phyloP scores from a whole-genome alignment of 208 protist species.

The Crithidia bombi region DNA sequence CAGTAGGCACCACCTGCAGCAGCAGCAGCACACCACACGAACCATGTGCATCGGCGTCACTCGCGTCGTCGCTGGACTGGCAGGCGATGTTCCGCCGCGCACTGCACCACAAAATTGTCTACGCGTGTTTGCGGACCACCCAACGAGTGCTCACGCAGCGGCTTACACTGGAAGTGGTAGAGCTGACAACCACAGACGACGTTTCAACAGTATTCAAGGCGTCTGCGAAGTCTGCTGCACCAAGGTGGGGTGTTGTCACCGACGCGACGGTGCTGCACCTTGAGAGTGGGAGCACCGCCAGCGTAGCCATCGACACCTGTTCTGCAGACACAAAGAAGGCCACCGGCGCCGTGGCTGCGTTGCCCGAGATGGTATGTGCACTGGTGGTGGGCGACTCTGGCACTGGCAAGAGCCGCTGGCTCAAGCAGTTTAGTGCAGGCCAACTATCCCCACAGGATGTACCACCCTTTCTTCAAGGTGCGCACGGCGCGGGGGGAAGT shows the following conservation, averaged over 20 bases:
- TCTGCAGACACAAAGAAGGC: neutral
- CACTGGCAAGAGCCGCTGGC: conserved; percentile 49
- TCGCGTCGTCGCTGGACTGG: conserved; percentile 29
- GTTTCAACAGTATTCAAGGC: neutral
- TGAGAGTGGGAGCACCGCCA: neutral
- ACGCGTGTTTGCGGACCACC: conserved; percentile 36
- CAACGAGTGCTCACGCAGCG: conserved; percentile 36
- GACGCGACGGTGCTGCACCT: conserved; percentile 33
- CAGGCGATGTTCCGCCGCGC: conserved; percentile 40
- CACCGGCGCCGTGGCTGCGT: neutral
- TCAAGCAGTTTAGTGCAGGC: conserved; percentile 13
- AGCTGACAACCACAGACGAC: neutral
- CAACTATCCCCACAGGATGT: neutral
- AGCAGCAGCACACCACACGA: neutral
- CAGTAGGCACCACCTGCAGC: neutral
- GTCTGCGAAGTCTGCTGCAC: neutral
- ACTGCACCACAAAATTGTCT: conserved; percentile 42
- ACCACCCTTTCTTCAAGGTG: neutral
- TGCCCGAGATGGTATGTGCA: too few species aligned
- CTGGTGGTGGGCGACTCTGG: conserved; percentile 54
- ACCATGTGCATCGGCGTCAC: neutral
- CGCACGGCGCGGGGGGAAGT: neutral
- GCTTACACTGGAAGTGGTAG: conserved; percentile 40
- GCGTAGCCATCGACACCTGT: neutral
- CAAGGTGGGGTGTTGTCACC: conserved; percentile 32